These are phyloP conservation scores for Tolypocladium inflatum DNA, from an alignment of 2,329 filamentous ascomycete genomes.

Conservation along the genomic window DNA sequence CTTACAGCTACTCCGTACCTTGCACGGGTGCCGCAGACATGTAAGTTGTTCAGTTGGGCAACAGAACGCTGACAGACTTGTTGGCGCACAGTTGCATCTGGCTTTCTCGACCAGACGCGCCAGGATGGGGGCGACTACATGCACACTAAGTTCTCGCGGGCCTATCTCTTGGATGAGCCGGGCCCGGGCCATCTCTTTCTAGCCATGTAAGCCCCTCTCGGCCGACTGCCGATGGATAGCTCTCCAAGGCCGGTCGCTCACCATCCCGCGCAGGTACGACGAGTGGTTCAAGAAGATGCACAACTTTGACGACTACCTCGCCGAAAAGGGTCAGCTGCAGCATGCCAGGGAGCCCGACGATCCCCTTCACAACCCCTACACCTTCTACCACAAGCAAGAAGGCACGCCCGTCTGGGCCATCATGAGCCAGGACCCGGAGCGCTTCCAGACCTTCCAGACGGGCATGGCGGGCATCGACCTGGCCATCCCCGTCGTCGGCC, in stretches of 20 bases:
- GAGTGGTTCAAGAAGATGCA: slow-evolving; percentile 23
- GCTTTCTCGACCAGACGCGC: slow-evolving; percentile 18
- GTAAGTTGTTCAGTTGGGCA: not conserved
- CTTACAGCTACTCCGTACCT: not conserved
- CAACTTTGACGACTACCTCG: slow-evolving; percentile 23
- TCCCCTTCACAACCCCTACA: slow-evolving; percentile 19
- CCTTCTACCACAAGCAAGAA: slow-evolving; percentile 19
- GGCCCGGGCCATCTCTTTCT: slow-evolving; percentile 19
- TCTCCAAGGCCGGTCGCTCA: not conserved
- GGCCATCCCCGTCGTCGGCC: slow-evolving; percentile 19
- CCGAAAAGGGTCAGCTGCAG: slow-evolving; percentile 8
- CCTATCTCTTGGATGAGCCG: slow-evolving; percentile 16
- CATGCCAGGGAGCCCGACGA: slow-evolving; percentile 16
- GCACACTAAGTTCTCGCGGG: slow-evolving; percentile 20
- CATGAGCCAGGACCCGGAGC: slow-evolving; percentile 20
- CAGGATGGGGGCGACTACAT: slow-evolving; percentile 16
- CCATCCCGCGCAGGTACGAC: slow-evolving; percentile 15
- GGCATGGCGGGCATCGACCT: slow-evolving; percentile 22
- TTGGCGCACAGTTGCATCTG: slow-evolving; percentile 13
- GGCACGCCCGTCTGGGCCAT: slow-evolving; percentile 22
- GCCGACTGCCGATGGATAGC: not conserved
- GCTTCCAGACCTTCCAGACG: slow-evolving; percentile 18
- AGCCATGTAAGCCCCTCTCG: slow-evolving; percentile 11
- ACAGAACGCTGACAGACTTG: not conserved
- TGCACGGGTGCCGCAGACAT: not conserved